A percentile compares a stretch with the other conserved stretches of the same genome.
Conservation (phyloP, 768 basidiomycete species). For the Lactifluus subvellereus region DNA sequence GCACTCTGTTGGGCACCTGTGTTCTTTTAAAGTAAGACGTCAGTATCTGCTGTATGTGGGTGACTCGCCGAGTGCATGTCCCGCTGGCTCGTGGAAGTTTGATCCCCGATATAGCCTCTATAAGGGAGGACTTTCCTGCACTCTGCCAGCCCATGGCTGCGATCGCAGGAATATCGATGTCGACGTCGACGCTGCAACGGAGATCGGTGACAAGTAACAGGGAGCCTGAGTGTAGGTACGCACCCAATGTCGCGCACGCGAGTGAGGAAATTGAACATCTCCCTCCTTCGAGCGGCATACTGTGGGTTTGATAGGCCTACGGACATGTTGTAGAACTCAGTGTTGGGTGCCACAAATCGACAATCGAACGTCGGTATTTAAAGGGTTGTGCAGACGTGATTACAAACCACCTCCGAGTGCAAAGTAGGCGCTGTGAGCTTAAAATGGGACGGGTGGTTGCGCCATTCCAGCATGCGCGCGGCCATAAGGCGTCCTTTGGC, state of each 20-base stretch:
- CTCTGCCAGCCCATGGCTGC: conserved; percentile 69
- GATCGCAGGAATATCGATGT: conserved; percentile 68
- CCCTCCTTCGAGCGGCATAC: conserved; percentile 35
- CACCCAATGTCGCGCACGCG: conserved; percentile 60
- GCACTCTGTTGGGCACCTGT: conserved; percentile 37
- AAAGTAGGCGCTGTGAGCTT: background rate
- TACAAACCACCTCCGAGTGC: background rate
- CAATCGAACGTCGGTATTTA: background rate
- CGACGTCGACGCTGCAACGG: conserved; percentile 48
- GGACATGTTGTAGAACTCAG: conserved; percentile 11
- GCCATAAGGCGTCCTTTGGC: background rate
- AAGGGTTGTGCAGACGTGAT: background rate
- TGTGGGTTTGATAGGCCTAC: conserved; percentile 50
- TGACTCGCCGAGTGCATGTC: conserved; percentile 62
- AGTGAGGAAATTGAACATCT: conserved; percentile 55
- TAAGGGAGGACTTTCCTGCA: conserved; percentile 72
- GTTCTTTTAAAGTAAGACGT: background rate
- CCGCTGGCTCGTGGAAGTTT: conserved; percentile 64
- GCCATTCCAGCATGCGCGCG: background rate
- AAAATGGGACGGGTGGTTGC: background rate
- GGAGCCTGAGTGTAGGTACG: conserved; percentile 14
- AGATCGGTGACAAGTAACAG: conserved; percentile 5
- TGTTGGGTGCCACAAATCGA: background rate
- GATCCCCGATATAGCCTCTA: conserved; percentile 71
- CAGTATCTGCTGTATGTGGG: background rate